phyloP scores from a whole-genome alignment of 2,329 filamentous ascomycete genomes.

The Aspergillus ibericus region DNA sequence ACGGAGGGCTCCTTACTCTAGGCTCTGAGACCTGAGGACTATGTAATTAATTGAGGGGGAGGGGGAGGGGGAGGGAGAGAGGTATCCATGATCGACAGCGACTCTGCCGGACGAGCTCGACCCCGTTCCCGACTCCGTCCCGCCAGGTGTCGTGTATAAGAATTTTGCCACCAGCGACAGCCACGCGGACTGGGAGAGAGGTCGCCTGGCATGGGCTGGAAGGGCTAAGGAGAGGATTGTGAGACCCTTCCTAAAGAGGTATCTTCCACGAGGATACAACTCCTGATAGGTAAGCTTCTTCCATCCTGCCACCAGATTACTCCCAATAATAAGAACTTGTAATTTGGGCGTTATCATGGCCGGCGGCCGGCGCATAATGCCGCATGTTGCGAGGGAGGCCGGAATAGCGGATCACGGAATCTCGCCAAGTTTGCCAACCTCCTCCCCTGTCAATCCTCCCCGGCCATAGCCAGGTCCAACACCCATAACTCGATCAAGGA shows the following conservation, averaged over 20 bases:
- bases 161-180: background rate
- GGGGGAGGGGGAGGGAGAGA: background rate
- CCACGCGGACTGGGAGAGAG: background rate
- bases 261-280: background rate
- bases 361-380: too few relatives aligned
- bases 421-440: too few relatives aligned
- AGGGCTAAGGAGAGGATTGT: background rate
- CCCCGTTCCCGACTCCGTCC: background rate
- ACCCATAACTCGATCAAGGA: too few relatives aligned
- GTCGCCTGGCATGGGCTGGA: background rate
- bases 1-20: background rate
- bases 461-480: too few relatives aligned
- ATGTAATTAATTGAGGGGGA: background rate
- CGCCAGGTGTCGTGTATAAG: background rate
- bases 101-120: background rate
- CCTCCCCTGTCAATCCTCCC: too few relatives aligned
- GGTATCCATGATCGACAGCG: background rate
- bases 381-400: too few relatives aligned
- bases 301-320: too few relatives aligned
- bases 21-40: too few relatives aligned
- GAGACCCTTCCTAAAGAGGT: background rate
- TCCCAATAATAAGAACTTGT: too few relatives aligned
- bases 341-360: too few relatives aligned
- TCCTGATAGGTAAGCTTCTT: too few relatives aligned
- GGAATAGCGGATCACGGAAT: too few relatives aligned